Evolutionary conservation across 2,329 filamentous ascomycete genomes (phyloP), one percentile per base, ranked within the genome.

Genomic region (Trichoderma sp.): DNA sequence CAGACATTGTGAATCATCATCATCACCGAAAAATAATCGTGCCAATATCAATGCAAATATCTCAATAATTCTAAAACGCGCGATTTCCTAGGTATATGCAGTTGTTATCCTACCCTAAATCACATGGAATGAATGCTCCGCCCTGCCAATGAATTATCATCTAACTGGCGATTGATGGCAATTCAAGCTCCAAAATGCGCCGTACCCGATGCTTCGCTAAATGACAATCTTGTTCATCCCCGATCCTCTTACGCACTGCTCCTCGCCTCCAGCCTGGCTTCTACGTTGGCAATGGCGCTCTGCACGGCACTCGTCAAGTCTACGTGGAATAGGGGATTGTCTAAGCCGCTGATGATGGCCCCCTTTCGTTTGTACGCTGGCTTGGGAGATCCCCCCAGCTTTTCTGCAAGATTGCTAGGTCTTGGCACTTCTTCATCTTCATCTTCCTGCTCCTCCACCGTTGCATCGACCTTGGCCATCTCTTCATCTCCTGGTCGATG

Each of bases 321-420:
- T 64, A 97, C 87, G 76, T 99, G 95, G 86, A 99, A 98, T 72
- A 97, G 86, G 5, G 95, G 94, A 72, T 92, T 83, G 78, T 97
- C 95, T 70, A 96, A 81, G n/a, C 94, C 92, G 72, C 94, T 90
- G 17, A 98, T 89, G 5, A 92, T 85, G 2, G 91, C 89, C 32
- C 76, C 84, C 72, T 82, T 84, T 74, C 84, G 84, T 66, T 78
- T 81, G 37, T 75, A 70, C 64, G 74, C 71, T 17, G 68, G 19
- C 27, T 64, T 56, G 10, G 39, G 48, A 15, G 76, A 76, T 39
- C 83, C 75, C 68, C 82, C 81, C 70, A 82, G 37, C 29, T 64
- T 65, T 19, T 69, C 65, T 15, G 19, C 32, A 10, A 54, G 19
- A 12, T 32, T 37, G 17, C 52, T 29, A 9, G 68, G 42, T 13